These are phyloP conservation scores for Chlorella sp. DNA, from an alignment of 139 green algal species.

Conservation along the genomic window DNA sequence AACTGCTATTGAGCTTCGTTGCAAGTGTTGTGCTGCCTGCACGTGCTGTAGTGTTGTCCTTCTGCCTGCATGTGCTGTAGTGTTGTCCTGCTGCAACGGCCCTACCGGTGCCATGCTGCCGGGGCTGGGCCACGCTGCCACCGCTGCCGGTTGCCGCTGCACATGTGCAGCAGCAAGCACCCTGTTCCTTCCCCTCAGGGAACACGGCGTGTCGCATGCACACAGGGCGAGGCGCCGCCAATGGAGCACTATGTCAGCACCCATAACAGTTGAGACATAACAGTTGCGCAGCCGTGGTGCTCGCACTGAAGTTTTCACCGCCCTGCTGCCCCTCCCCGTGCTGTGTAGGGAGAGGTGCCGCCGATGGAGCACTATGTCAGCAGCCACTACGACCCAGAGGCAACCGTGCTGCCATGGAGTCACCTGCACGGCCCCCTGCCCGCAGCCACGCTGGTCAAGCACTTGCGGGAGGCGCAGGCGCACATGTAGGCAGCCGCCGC, in stretches of 20 bases:
- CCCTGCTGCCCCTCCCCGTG: not conserved
- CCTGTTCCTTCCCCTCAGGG: too few species aligned
- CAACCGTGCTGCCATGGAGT: constrained; percentile 44
- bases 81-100: not conserved
- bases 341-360: constrained; percentile 43
- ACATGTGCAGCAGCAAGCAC: too few species aligned
- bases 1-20: too few species aligned
- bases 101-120: not conserved
- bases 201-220: too few species aligned
- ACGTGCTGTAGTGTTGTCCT: too few species aligned
- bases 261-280: not conserved
- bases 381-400: constrained; percentile 13
- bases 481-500: too few species aligned
- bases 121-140: too few species aligned
- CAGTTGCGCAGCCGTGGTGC: too few species aligned
- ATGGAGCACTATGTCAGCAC: constrained; percentile 52
- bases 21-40: too few species aligned
- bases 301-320: not conserved
- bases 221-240: constrained; percentile 45
- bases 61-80: too few species aligned
- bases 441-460: constrained; percentile 48
- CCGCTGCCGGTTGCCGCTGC: too few species aligned
- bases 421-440: constrained; percentile 54
- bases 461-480: constrained; percentile 33
- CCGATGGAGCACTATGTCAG: constrained; percentile 56